These are phyloP conservation scores for Cryptosporidium andersoni DNA, from an alignment of 169 alveolate genomes.

Conservation along the genomic window DNA sequence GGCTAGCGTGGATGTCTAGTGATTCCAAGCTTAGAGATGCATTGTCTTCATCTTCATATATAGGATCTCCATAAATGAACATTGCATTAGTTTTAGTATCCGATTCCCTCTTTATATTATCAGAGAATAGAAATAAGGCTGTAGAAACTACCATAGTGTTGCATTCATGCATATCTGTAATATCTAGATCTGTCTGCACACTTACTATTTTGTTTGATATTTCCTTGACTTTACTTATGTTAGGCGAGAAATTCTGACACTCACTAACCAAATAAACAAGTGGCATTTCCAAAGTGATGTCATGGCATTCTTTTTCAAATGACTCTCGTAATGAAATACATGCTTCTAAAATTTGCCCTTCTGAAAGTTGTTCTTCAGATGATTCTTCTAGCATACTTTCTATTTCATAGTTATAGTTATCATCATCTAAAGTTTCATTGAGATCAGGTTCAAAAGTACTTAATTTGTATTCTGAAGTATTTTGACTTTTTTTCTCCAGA, in stretches of 20 bases:
- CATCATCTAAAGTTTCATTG: not conserved
- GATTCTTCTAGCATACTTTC: constrained; percentile 15
- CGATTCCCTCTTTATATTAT: no score
- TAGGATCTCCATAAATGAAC: not conserved
- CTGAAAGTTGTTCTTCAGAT: not conserved
- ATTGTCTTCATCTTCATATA: not conserved
- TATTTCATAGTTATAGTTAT: not conserved
- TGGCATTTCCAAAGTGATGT: not conserved
- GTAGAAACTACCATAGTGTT: constrained; percentile 21
- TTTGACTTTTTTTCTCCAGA: not conserved
- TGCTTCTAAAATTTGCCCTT: constrained; percentile 40
- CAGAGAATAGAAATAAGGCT: constrained; percentile 11
- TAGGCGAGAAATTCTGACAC: constrained; percentile 5
- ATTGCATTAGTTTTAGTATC: no score
- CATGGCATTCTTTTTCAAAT: constrained; percentile 20
- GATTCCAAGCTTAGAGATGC: constrained; percentile 47
- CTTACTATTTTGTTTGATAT: not conserved
- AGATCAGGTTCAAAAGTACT: not conserved
- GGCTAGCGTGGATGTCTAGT: constrained; percentile 22
- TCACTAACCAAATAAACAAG: not conserved
- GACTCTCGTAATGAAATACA: constrained; percentile 36
- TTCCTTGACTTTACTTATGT: not conserved
- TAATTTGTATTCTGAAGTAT: not conserved
- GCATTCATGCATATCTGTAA: constrained; percentile 22
- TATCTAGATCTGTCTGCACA: not conserved